A percentile compares a stretch with the other conserved stretches of the same genome.
These are phyloP conservation scores for Gloeostereum incarnatum DNA, from an alignment of 768 basidiomycete species.

Conservation along the genomic window DNA sequence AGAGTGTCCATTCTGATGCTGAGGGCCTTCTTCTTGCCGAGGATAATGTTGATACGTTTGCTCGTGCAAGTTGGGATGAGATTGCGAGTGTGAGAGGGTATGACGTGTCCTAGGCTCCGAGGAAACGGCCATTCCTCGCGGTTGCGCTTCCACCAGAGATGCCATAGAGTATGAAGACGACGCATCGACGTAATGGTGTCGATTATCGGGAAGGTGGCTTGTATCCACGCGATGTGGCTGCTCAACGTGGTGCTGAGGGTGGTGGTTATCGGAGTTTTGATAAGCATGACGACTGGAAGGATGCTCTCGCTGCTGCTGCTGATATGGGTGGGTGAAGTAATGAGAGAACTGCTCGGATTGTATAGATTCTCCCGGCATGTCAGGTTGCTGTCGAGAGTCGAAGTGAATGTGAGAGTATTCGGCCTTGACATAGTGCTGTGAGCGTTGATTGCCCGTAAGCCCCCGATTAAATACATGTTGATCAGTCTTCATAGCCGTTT, in stretches of 20 bases:
- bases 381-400: too few species aligned
- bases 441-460: too few species aligned
- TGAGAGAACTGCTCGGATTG: too few species aligned
- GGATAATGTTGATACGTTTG: conserved; percentile 8
- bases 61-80: conserved; percentile 7
- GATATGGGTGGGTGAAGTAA: too few species aligned
- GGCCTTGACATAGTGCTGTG: too few species aligned
- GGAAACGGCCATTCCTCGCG: too few species aligned
- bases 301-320: conserved; percentile 13
- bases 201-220: too few species aligned
- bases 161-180: conserved; percentile 6
- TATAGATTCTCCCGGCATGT: too few species aligned
- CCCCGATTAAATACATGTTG: too few species aligned
- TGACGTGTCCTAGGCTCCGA: conserved; percentile 4
- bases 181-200: conserved; percentile 10
- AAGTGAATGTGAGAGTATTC: too few species aligned
- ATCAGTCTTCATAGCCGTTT: too few species aligned
- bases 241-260: conserved; percentile 8
- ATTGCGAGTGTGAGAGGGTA: neutral
- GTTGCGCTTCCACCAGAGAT: conserved; percentile 1
- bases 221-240: too few species aligned
- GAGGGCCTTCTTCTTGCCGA: conserved; percentile 9
- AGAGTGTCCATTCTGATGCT: conserved; percentile 9
- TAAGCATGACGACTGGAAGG: conserved; percentile 13
- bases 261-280: conserved; percentile 11